Evolutionary conservation across 2,329 filamentous ascomycete genomes (phyloP).

Genomic region (Fusarium chaquense): DNA sequence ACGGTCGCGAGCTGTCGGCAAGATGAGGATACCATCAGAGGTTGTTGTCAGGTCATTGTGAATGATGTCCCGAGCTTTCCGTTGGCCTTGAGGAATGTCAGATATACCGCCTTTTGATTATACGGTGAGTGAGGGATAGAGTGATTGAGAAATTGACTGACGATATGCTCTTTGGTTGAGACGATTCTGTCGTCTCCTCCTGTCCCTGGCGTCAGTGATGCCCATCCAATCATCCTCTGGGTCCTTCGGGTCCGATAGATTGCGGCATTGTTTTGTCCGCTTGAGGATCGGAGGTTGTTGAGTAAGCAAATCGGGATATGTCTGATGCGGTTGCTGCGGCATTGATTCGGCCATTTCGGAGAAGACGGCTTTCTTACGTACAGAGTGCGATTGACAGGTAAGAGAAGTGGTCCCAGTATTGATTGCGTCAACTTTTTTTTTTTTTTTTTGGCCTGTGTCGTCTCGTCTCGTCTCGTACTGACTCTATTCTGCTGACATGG

Average conservation of each 20-base stretch:
- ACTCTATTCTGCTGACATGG: constrained; percentile 11
- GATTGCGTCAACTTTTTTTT: neutral
- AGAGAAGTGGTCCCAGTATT: constrained; percentile 2
- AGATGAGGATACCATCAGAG: constrained; percentile 14
- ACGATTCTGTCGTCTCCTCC: constrained; percentile 44
- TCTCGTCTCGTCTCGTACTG: neutral
- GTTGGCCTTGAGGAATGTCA: constrained; percentile 29
- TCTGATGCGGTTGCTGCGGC: neutral
- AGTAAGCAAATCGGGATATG: constrained; percentile 11
- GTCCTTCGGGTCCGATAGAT: constrained; percentile 28
- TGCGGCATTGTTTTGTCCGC: constrained; percentile 16
- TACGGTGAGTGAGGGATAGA: neutral
- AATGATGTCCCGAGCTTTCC: constrained; percentile 24
- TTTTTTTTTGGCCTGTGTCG: neutral
- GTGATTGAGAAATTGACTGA: constrained; percentile 13
- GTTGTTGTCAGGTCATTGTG: neutral
- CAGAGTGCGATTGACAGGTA: constrained; percentile 4
- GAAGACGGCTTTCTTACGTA: constrained; percentile 25
- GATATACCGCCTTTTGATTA: neutral
- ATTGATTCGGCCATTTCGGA: constrained; percentile 17
- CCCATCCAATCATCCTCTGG: constrained; percentile 45
- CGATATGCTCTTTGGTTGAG: constrained; percentile 44
- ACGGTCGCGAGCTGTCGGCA: constrained; percentile 15
- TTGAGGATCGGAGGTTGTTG: constrained; percentile 7
- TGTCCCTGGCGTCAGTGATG: constrained; percentile 38